A percentile compares a stretch with the other conserved stretches of the same genome.
These are phyloP conservation scores for Russula dissimulans DNA, from an alignment of 768 basidiomycete species.

Conservation along the genomic window DNA sequence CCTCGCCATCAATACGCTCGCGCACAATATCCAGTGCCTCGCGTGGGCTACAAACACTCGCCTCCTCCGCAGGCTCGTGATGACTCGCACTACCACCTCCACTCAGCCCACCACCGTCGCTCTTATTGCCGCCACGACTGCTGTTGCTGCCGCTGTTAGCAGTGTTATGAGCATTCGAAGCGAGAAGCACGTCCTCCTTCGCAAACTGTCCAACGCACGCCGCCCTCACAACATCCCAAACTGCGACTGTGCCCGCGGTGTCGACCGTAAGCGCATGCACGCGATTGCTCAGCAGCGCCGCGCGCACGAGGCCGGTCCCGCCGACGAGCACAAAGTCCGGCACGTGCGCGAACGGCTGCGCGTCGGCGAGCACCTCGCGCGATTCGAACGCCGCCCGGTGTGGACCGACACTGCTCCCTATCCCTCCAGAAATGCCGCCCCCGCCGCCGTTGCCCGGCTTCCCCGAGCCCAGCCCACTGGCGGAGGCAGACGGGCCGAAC, in stretches of 20 bases:
- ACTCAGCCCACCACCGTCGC: too few species aligned
- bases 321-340: constrained; percentile 73
- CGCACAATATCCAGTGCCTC: constrained; percentile 83
- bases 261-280: constrained; percentile 88
- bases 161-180: constrained; percentile 24
- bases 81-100: background rate
- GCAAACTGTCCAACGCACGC: constrained; percentile 64
- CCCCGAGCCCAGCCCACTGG: background rate
- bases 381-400: constrained; percentile 49
- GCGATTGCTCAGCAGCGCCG: constrained; percentile 76
- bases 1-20: constrained; percentile 92
- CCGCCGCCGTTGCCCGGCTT: background rate
- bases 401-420: constrained; percentile 28
- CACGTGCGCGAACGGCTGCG: constrained; percentile 38
- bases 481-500: constrained; percentile 14
- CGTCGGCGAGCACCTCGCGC: constrained; percentile 77
- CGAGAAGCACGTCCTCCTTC: constrained; percentile 55
- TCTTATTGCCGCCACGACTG: too few species aligned
- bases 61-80: constrained; percentile 23
- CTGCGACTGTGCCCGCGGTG: constrained; percentile 77
- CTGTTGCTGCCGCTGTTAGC: background rate
- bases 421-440: constrained; percentile 10
- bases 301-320: constrained; percentile 73
- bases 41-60: constrained; percentile 53
- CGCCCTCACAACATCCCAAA: constrained; percentile 86